These are phyloP conservation scores for Apiospora pterosperma DNA, from an alignment of 2,329 filamentous ascomycete species.

Conservation along the genomic window DNA sequence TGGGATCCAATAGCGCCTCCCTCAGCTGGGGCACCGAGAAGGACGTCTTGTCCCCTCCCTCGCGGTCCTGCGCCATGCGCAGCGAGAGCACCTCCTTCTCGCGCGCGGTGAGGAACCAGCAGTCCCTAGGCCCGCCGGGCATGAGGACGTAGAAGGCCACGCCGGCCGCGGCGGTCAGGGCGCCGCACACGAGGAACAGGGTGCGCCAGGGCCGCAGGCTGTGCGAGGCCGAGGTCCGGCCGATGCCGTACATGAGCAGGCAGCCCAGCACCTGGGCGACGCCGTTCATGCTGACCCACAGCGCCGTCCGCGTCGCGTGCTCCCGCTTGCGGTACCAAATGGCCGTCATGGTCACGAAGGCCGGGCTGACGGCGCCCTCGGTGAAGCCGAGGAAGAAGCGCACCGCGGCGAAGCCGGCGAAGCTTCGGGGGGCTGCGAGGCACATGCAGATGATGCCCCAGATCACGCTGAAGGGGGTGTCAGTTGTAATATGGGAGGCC, in stretches of 20 bases:
- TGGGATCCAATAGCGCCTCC: slow-evolving; percentile 40
- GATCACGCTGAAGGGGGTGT: slow-evolving; percentile 26
- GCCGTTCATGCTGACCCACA: slow-evolving; percentile 44
- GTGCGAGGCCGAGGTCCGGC: slow-evolving; percentile 31
- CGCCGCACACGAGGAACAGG: slow-evolving; percentile 48
- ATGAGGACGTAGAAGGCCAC: slow-evolving; percentile 43
- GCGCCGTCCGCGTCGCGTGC: slow-evolving; percentile 28
- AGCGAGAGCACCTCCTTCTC: slow-evolving; percentile 39
- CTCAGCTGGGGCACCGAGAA: slow-evolving; percentile 41
- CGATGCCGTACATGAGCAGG: slow-evolving; percentile 49
- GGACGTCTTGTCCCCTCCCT: slow-evolving; percentile 32
- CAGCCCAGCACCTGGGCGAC: slow-evolving; percentile 42
- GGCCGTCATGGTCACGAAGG: slow-evolving; percentile 39
- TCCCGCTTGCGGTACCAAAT: slow-evolving; percentile 38
- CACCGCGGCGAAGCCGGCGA: slow-evolving; percentile 56
- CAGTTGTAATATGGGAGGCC: background rate
- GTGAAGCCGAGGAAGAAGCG: slow-evolving; percentile 60
- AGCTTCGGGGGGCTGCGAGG: slow-evolving; percentile 50
- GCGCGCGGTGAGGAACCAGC: slow-evolving; percentile 44
- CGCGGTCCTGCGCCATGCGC: slow-evolving; percentile 29
- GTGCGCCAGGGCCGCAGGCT: slow-evolving; percentile 41
- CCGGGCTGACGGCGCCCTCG: slow-evolving; percentile 44
- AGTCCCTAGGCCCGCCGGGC: slow-evolving; percentile 41
- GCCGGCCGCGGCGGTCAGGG: slow-evolving; percentile 38
- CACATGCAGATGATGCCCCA: slow-evolving; percentile 60